Conservation (phyloP, 2,329 filamentous ascomycete genomes). For the Colletotrichum melonis region DNA sequence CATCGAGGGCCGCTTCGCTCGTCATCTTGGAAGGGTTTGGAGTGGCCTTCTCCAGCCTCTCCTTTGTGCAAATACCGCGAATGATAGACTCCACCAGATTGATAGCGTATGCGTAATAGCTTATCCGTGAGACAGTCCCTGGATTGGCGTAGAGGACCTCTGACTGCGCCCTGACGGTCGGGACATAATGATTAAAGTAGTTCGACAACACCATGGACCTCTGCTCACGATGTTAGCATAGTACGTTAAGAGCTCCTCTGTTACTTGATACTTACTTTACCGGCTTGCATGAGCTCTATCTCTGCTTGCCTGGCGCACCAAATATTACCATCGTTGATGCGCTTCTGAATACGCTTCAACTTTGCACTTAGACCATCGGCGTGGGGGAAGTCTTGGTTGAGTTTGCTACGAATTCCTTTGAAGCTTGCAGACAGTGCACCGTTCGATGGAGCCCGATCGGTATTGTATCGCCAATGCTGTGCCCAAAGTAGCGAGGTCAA, state of each 20-base stretch:
- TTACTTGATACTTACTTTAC: slow-evolving; percentile 54
- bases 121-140: slow-evolving; percentile 45
- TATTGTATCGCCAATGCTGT: slow-evolving; percentile 51
- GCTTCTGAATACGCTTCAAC: slow-evolving; percentile 49
- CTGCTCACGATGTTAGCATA: slow-evolving; percentile 44
- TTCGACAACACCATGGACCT: slow-evolving; percentile 46
- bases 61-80: slow-evolving; percentile 37
- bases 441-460: slow-evolving; percentile 40
- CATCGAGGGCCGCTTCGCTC: slow-evolving; percentile 21
- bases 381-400: slow-evolving; percentile 49
- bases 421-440: slow-evolving; percentile 50
- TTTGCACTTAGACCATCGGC: slow-evolving; percentile 44
- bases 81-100: slow-evolving; percentile 55
- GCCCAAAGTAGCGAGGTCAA: slow-evolving; percentile 54
- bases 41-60: background rate
- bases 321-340: slow-evolving; percentile 49
- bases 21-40: background rate
- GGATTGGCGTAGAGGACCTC: slow-evolving; percentile 52
- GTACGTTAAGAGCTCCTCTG: background rate
- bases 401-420: slow-evolving; percentile 48
- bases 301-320: slow-evolving; percentile 59
- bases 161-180: slow-evolving; percentile 53
- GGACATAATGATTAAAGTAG: slow-evolving; percentile 56
- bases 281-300: slow-evolving; percentile 61
- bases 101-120: slow-evolving; percentile 56